Evolutionary conservation across 352 stramenopile genomes (phyloP).

Genomic region (Phytopythium helicoides): DNA sequence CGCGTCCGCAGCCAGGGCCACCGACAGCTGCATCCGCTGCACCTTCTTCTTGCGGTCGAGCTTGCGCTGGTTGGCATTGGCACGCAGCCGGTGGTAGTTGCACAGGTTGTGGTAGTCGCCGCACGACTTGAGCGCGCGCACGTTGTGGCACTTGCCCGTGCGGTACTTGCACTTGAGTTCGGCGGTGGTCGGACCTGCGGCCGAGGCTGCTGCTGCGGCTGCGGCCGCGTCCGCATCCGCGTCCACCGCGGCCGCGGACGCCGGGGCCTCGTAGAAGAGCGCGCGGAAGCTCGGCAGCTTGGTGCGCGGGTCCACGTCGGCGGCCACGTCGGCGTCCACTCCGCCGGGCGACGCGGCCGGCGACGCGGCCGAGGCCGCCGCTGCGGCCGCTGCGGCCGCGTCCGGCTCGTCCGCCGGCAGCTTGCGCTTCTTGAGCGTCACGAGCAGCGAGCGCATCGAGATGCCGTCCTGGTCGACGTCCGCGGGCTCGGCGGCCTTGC

Average conservation of each 20-base stretch:
- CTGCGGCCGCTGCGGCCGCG: constrained; percentile 2
- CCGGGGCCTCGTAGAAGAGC: constrained; percentile 37
- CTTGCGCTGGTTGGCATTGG: constrained; percentile 82
- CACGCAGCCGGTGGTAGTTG: constrained; percentile 76
- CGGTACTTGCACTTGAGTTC: constrained; percentile 81
- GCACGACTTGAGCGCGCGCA: constrained; percentile 69
- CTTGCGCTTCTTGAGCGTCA: constrained; percentile 66
- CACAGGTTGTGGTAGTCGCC: constrained; percentile 83
- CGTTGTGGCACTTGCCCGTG: constrained; percentile 78
- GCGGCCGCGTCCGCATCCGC: background rate
- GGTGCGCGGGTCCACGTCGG: constrained; percentile 12
- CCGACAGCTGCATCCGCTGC: constrained; percentile 38
- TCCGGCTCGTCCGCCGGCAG: constrained; percentile 12
- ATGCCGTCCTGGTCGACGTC: constrained; percentile 31
- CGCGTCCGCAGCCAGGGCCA: constrained; percentile 14
- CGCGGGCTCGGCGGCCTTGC: background rate
- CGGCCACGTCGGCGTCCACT: constrained; percentile 5
- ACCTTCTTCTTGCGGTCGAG: constrained; percentile 84
- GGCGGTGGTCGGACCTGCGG: constrained; percentile 9
- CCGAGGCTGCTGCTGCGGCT: constrained; percentile 6
- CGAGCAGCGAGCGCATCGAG: constrained; percentile 69
- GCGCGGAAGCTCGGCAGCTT: constrained; percentile 67
- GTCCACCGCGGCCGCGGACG: background rate
- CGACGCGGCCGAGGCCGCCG: too few species aligned
- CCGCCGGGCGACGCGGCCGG: constrained; percentile 3